A percentile compares a stretch with the other conserved stretches of the same genome.
These are phyloP conservation scores for Annona cherimola DNA, from an alignment of 164 flowering plant species.

Conservation along the genomic window DNA sequence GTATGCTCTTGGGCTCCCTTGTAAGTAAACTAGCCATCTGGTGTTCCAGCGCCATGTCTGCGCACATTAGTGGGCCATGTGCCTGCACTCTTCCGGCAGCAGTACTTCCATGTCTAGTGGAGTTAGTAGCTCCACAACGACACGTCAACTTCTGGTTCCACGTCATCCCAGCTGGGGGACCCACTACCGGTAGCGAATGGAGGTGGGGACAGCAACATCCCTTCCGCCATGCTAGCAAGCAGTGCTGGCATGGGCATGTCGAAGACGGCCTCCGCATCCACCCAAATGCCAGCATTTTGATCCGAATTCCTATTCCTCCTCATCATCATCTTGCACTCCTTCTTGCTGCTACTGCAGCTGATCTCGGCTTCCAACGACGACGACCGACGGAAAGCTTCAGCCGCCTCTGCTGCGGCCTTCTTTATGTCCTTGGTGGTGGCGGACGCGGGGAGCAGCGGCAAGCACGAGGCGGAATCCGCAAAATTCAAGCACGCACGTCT, in stretches of 20 bases:
- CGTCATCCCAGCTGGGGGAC: constrained; percentile 6
- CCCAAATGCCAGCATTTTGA: constrained; percentile 8
- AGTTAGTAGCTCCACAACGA: background rate
- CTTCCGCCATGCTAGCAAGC: constrained; percentile 47
- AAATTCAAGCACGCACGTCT: constrained; percentile 12
- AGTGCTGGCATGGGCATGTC: constrained; percentile 27
- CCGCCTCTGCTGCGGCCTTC: no score
- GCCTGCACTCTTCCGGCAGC: no score
- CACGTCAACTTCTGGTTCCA: background rate
- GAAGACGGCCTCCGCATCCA: constrained; percentile 21
- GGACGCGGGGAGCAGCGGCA: constrained; percentile 16
- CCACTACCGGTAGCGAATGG: background rate
- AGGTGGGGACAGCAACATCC: constrained; percentile 51
- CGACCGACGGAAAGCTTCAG: no score
- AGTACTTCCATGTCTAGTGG: no score
- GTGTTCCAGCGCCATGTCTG: no score
- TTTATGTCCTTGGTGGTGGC: constrained; percentile 7
- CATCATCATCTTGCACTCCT: background rate
- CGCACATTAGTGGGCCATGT: no score
- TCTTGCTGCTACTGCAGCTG: background rate
- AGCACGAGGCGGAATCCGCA: constrained; percentile 19
- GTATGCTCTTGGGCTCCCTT: no score
- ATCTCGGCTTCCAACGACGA: no score
- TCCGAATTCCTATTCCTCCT: background rate
- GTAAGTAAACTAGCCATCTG: no score